phyloP scores from a whole-genome alignment of 2,329 filamentous ascomycete species.

The Arthroderma sp. region DNA sequence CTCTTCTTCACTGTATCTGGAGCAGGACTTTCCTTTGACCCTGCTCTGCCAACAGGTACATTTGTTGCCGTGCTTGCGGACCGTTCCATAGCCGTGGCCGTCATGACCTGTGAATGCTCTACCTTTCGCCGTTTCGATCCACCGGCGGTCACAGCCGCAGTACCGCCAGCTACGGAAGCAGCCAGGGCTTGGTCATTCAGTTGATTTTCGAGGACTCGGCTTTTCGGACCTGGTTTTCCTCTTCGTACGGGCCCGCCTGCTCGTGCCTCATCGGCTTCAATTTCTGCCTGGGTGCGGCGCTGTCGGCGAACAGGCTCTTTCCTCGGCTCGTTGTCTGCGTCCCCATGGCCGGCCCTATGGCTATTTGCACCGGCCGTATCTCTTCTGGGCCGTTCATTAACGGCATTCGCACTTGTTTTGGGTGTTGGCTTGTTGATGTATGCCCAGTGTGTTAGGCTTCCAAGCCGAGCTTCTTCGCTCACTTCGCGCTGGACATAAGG shows the following conservation, averaged over 20 bases:
- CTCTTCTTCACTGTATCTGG: slow-evolving; percentile 58
- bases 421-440: slow-evolving; percentile 66
- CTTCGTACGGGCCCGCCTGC: slow-evolving; percentile 38
- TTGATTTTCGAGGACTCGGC: slow-evolving; percentile 20
- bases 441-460: slow-evolving; percentile 87
- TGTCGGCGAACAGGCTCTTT: slow-evolving; percentile 73
- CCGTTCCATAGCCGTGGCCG: slow-evolving; percentile 28
- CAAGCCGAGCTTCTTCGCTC: slow-evolving; percentile 86
- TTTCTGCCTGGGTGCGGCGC: slow-evolving; percentile 61
- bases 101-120: slow-evolving; percentile 48
- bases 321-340: slow-evolving; percentile 65
- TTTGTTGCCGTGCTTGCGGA: slow-evolving; percentile 28
- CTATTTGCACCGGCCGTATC: slow-evolving; percentile 67
- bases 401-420: slow-evolving; percentile 43
- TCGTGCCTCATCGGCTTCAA: slow-evolving; percentile 61
- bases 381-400: slow-evolving; percentile 61
- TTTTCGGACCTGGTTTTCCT: slow-evolving; percentile 43
- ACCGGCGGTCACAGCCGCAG: slow-evolving; percentile 23
- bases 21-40: slow-evolving; percentile 54
- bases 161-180: slow-evolving; percentile 6
- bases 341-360: slow-evolving; percentile 42
- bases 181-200: not conserved
- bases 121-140: slow-evolving; percentile 68
- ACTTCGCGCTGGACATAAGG: slow-evolving; percentile 79
- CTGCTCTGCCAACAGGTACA: slow-evolving; percentile 23